phyloP scores from a whole-genome alignment of 208 protist species.

The Angomonas ambiguus region DNA sequence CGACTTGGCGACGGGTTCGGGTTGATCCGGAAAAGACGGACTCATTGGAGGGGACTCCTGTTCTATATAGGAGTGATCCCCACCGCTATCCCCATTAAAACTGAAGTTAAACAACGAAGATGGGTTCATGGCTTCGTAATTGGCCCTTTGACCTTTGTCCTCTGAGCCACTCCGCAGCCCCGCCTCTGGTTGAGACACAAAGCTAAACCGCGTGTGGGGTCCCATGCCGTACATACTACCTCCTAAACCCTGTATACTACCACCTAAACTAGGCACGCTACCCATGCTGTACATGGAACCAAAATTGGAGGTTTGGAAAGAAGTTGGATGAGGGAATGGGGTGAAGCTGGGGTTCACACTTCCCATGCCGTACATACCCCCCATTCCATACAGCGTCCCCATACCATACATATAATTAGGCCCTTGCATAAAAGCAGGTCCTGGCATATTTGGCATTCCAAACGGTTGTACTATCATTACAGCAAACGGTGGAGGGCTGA shows the following conservation, averaged over 20 bases:
- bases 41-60: too few relatives aligned
- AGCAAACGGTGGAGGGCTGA: too few relatives aligned
- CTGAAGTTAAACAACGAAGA: too few relatives aligned
- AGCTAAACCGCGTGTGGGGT: not conserved
- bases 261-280: constrained; percentile 11
- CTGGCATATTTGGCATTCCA: constrained; percentile 12
- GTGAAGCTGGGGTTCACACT: too few relatives aligned
- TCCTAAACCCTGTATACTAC: constrained; percentile 18
- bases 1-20: too few relatives aligned
- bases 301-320: constrained; percentile 18
- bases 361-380: constrained; percentile 26
- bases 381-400: constrained; percentile 18
- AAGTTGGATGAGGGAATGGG: constrained; percentile 9
- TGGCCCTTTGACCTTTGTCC: too few relatives aligned
- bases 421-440: too few relatives aligned
- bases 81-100: too few relatives aligned
- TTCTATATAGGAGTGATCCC: too few relatives aligned
- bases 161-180: too few relatives aligned
- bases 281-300: constrained; percentile 22
- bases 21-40: too few relatives aligned
- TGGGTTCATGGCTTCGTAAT: too few relatives aligned
- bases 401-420: constrained; percentile 44
- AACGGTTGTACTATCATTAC: not conserved
- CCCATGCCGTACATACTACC: constrained; percentile 13
- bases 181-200: not conserved